These are phyloP conservation scores for Calocybe gambosa DNA, from an alignment of 1,284 basidiomycete species.

Conservation along the genomic window DNA sequence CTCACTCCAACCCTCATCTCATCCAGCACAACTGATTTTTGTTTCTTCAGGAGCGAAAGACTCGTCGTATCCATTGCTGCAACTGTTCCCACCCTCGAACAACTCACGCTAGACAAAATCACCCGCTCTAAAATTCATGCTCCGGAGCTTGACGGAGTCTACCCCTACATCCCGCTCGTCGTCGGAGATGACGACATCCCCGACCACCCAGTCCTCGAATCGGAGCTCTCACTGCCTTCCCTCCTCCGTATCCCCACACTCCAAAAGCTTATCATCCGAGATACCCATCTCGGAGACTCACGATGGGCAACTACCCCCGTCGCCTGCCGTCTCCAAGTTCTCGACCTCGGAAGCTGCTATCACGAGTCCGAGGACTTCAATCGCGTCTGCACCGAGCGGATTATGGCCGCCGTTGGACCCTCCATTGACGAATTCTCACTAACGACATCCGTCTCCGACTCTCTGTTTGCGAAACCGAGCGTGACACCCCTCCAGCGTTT, in stretches of 20 bases:
- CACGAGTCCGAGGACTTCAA: slow-evolving; percentile 49
- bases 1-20: slow-evolving; percentile 17
- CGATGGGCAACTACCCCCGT: slow-evolving; percentile 45
- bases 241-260: slow-evolving; percentile 58
- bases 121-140: slow-evolving; percentile 59
- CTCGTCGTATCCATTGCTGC: slow-evolving; percentile 65
- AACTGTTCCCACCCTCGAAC: slow-evolving; percentile 47
- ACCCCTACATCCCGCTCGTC: slow-evolving; percentile 54
- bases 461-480: slow-evolving; percentile 38
- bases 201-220: slow-evolving; percentile 47
- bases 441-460: slow-evolving; percentile 41
- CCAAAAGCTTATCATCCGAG: slow-evolving; percentile 54
- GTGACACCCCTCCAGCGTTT: slow-evolving; percentile 46
- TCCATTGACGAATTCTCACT: slow-evolving; percentile 50
- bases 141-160: slow-evolving; percentile 44
- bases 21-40: slow-evolving; percentile 11
- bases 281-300: slow-evolving; percentile 64
- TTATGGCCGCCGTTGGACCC: slow-evolving; percentile 50
- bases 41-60: slow-evolving; percentile 53
- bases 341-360: slow-evolving; percentile 56
- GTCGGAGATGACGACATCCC: slow-evolving; percentile 54
- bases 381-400: slow-evolving; percentile 48
- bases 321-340: slow-evolving; percentile 45
- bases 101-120: slow-evolving; percentile 56
- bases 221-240: slow-evolving; percentile 55